phyloP scores from a whole-genome alignment of 352 stramenopile genomes.

The Pythium utonaiense region DNA sequence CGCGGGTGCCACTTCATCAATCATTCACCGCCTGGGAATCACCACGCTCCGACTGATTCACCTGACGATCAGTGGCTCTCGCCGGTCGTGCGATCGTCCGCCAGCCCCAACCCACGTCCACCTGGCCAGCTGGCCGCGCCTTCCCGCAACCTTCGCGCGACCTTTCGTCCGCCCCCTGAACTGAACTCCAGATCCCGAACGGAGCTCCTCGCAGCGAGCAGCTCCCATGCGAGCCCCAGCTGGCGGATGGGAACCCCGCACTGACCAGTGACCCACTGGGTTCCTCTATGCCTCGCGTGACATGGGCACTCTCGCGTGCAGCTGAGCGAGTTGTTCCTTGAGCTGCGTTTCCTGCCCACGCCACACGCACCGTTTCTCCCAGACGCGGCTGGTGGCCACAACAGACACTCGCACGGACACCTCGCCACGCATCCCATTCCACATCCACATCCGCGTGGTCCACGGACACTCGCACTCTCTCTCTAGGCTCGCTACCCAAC shows the following conservation, averaged over 20 bases:
- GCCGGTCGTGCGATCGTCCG: neutral
- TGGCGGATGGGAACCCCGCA: constrained; percentile 9
- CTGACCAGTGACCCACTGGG: neutral
- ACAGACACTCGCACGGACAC: neutral
- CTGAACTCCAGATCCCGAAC: constrained; percentile 7
- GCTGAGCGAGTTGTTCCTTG: neutral
- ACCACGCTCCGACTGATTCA: too few relatives aligned
- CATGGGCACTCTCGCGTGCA: neutral
- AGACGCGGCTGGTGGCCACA: neutral
- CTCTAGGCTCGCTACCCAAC: neutral
- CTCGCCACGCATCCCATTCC: too few relatives aligned
- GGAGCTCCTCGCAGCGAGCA: neutral
- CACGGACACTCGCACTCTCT: neutral
- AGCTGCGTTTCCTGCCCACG: neutral
- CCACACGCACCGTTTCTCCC: neutral
- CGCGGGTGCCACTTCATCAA: too few relatives aligned
- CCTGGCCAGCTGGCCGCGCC: neutral
- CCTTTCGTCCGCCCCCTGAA: neutral
- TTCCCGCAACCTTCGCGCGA: constrained; percentile 15
- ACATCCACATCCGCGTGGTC: neutral
- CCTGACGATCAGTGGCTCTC: too few relatives aligned
- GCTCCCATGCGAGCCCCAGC: neutral
- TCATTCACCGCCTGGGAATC: too few relatives aligned
- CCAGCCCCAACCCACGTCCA: neutral
- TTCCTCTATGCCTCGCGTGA: neutral